Evolutionary conservation across 2,329 filamentous ascomycete species (phyloP).

Genomic region (Penicillium sp.): DNA sequence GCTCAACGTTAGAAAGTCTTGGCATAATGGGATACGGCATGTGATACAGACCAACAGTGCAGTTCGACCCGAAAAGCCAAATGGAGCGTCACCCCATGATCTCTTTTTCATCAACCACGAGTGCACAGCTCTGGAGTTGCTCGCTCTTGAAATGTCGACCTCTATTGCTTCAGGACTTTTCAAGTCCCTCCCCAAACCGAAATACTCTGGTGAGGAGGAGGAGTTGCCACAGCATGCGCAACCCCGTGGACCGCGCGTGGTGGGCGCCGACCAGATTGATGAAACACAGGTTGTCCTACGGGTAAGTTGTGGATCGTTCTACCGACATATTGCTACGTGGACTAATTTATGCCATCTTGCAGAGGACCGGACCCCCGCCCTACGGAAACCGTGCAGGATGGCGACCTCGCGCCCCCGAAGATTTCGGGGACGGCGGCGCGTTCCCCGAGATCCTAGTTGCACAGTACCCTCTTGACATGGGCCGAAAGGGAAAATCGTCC

Average conservation of each 20-base stretch:
- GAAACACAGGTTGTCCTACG: slow-evolving; percentile 81
- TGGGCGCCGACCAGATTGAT: slow-evolving; percentile 75
- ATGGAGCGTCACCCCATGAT: slow-evolving; percentile 15
- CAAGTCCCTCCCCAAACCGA: slow-evolving; percentile 79
- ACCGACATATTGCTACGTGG: slow-evolving; percentile 7
- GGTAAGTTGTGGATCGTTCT: slow-evolving; percentile 43
- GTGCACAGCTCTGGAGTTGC: slow-evolving; percentile 16
- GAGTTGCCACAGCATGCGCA: slow-evolving; percentile 69
- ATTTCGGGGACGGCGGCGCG: slow-evolving; percentile 93
- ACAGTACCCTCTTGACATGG: slow-evolving; percentile 96
- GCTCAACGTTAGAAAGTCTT: slow-evolving; percentile 3
- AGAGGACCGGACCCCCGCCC: slow-evolving; percentile 77
- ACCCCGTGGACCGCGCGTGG: slow-evolving; percentile 76
- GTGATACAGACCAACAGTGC: slow-evolving; percentile 11
- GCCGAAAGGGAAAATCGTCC: slow-evolving; percentile 66
- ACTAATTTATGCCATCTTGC: slow-evolving; percentile 13
- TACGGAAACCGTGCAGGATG: slow-evolving; percentile 87
- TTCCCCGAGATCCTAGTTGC: slow-evolving; percentile 93
- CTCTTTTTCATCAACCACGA: slow-evolving; percentile 17
- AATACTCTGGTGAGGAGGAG: slow-evolving; percentile 87
- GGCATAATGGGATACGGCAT: slow-evolving; percentile 3
- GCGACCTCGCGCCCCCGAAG: slow-evolving; percentile 82
- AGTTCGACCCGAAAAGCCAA: slow-evolving; percentile 20
- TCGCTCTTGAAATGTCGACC: slow-evolving; percentile 51
- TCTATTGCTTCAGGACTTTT: slow-evolving; percentile 70